A percentile compares a stretch with the other conserved stretches of the same genome.
phyloP scores from a whole-genome alignment of 768 basidiomycete species.

The Leucogyrophana mollusca region DNA sequence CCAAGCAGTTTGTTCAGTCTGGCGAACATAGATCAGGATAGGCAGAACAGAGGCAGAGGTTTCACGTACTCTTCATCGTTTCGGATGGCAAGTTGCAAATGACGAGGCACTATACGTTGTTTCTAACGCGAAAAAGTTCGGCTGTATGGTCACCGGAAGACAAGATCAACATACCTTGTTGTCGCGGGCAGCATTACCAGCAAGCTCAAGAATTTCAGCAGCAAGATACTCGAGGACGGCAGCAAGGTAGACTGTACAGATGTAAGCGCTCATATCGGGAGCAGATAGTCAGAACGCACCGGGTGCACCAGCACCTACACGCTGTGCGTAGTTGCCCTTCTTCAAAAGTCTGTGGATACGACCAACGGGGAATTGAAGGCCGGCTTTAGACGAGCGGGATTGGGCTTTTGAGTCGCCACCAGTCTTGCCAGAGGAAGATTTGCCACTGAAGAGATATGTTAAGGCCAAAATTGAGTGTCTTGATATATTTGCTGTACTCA shows the following conservation, averaged over 20 bases:
- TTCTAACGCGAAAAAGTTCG: conserved; percentile 33
- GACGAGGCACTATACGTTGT: conserved; percentile 78
- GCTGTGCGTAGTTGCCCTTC: conserved; percentile 69
- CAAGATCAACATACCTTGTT: conserved; percentile 44
- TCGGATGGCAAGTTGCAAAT: conserved; percentile 72
- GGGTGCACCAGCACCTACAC: conserved; percentile 68
- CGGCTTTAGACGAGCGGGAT: conserved; percentile 66
- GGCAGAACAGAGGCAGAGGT: not conserved
- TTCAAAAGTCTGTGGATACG: conserved; percentile 81
- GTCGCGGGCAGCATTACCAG: conserved; percentile 76
- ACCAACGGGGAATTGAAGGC: conserved; percentile 76
- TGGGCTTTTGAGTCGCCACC: conserved; percentile 55
- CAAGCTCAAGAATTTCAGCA: conserved; percentile 85
- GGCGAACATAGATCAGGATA: conserved; percentile 2
- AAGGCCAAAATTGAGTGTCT: not conserved
- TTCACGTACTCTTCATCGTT: conserved; percentile 67
- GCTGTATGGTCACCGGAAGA: not conserved
- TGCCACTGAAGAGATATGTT: conserved; percentile 35
- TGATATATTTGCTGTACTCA: conserved; percentile 23
- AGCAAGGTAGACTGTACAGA: conserved; percentile 66
- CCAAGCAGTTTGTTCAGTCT: conserved; percentile 59
- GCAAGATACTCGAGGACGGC: conserved; percentile 86
- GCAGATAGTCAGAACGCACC: conserved; percentile 34
- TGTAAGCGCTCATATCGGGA: not conserved
- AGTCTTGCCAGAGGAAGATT: conserved; percentile 45